These are phyloP conservation scores for Cryptosporidium xiaoi DNA, from an alignment of 169 alveolate genomes.

Conservation along the genomic window DNA sequence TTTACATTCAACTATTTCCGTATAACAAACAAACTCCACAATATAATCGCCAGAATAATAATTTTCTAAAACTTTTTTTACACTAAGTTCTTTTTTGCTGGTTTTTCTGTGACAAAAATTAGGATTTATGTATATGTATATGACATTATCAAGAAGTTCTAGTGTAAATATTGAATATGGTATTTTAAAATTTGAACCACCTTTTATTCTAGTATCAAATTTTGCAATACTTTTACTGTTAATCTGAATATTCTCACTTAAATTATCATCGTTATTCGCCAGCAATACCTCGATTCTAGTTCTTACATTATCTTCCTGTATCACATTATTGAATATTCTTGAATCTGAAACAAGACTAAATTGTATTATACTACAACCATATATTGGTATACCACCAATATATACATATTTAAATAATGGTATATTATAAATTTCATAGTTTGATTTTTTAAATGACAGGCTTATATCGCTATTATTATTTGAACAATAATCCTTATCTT, in stretches of 20 bases:
- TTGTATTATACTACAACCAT: conserved; percentile 55
- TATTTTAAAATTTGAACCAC: conserved; percentile 32
- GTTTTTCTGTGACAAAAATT: neutral
- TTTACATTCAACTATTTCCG: neutral
- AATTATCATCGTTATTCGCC: neutral
- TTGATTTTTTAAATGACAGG: neutral
- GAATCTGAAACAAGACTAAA: conserved; percentile 46
- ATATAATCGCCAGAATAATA: conserved; percentile 24
- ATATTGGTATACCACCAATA: conserved; percentile 21
- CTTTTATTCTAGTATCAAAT: conserved; percentile 22
- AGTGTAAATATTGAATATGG: conserved; percentile 11
- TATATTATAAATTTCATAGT: neutral
- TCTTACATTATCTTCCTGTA: conserved; percentile 42
- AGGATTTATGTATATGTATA: conserved; percentile 7
- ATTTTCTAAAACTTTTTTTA: neutral
- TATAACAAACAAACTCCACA: conserved; percentile 47
- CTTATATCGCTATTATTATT: too few species aligned
- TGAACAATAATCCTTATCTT: too few species aligned
- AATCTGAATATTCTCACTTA: neutral
- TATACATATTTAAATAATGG: conserved; percentile 18
- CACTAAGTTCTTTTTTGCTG: neutral
- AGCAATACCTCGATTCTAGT: conserved; percentile 19
- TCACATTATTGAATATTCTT: conserved; percentile 19
- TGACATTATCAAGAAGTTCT: conserved; percentile 31
- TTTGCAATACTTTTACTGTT: neutral